Evolutionary conservation across 345 rosid genomes (phyloP).

Genomic region (Linum trigynum): DNA sequence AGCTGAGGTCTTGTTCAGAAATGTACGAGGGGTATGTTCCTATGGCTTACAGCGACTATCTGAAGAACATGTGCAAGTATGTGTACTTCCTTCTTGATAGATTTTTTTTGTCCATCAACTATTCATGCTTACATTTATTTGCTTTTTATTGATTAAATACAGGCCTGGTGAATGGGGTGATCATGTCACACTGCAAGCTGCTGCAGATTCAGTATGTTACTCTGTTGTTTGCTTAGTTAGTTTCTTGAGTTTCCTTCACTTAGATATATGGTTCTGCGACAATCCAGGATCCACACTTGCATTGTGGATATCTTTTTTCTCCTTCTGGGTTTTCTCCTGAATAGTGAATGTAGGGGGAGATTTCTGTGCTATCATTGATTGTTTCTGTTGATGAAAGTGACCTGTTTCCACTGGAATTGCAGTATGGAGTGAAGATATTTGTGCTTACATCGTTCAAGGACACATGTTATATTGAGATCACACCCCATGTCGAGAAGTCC

Average conservation of each 20-base stretch:
- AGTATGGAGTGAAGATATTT: not conserved
- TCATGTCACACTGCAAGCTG: slow-evolving; percentile 66
- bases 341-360: no score
- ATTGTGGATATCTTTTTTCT: not conserved
- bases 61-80: slow-evolving; percentile 52
- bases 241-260: no score
- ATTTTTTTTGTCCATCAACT: not conserved
- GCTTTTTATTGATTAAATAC: slow-evolving; percentile 1
- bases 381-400: no score
- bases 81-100: slow-evolving; percentile 2
- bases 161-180: slow-evolving; percentile 71
- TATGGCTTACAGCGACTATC: slow-evolving; percentile 44
- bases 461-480: slow-evolving; percentile 84
- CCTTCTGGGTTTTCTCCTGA: not conserved
- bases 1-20: slow-evolving; percentile 40
- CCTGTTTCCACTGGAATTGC: not conserved
- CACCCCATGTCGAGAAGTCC: slow-evolving; percentile 55
- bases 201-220: slow-evolving; percentile 44
- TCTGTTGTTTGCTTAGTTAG: no score
- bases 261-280: no score
- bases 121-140: not conserved
- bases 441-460: slow-evolving; percentile 42
- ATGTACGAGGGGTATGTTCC: slow-evolving; percentile 46
- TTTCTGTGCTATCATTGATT: no score
- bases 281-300: no score